Evolutionary conservation across 768 basidiomycete genomes (phyloP).

Genomic region (Psilocybe tampanensis): DNA sequence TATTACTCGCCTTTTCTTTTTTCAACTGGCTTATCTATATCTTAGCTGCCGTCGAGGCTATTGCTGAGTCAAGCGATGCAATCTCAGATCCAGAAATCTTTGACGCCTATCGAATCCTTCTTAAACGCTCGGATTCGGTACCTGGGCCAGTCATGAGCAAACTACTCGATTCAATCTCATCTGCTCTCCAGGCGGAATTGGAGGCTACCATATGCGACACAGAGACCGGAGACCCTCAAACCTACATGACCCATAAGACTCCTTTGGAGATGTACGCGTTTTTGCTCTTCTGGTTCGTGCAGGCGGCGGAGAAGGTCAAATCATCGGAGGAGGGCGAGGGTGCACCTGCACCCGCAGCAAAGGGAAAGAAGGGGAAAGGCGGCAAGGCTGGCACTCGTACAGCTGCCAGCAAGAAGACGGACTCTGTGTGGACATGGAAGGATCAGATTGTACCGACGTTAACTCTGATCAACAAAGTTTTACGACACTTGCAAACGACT

Average conservation of each 20-base stretch:
- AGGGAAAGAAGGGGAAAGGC: slow-evolving; percentile 59
- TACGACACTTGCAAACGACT: slow-evolving; percentile 61
- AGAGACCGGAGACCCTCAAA: slow-evolving; percentile 67
- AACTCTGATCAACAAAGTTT: slow-evolving; percentile 68
- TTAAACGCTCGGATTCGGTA: slow-evolving; percentile 73
- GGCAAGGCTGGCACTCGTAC: slow-evolving; percentile 43
- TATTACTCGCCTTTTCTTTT: slow-evolving; percentile 4
- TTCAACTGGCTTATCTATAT: slow-evolving; percentile 8
- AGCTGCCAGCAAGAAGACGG: slow-evolving; percentile 41
- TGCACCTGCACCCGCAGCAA: slow-evolving; percentile 48
- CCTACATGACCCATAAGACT: slow-evolving; percentile 60
- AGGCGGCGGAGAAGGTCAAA: slow-evolving; percentile 78
- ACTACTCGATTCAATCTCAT: slow-evolving; percentile 83
- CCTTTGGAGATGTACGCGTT: slow-evolving; percentile 93
- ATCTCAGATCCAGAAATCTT: slow-evolving; percentile 72
- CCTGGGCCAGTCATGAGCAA: slow-evolving; percentile 76
- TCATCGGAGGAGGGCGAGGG: slow-evolving; percentile 48
- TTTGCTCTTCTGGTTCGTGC: slow-evolving; percentile 88
- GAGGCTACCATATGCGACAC: slow-evolving; percentile 73
- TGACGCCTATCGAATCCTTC: slow-evolving; percentile 78
- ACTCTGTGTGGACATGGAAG: slow-evolving; percentile 73
- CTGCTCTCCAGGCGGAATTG: slow-evolving; percentile 71
- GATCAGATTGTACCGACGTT: slow-evolving; percentile 76
- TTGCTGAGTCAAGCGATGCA: slow-evolving; percentile 74
- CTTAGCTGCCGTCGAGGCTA: slow-evolving; percentile 77